These are phyloP conservation scores for Wallacemonas rigidus DNA, from an alignment of 208 protist genomes.

Conservation along the genomic window DNA sequence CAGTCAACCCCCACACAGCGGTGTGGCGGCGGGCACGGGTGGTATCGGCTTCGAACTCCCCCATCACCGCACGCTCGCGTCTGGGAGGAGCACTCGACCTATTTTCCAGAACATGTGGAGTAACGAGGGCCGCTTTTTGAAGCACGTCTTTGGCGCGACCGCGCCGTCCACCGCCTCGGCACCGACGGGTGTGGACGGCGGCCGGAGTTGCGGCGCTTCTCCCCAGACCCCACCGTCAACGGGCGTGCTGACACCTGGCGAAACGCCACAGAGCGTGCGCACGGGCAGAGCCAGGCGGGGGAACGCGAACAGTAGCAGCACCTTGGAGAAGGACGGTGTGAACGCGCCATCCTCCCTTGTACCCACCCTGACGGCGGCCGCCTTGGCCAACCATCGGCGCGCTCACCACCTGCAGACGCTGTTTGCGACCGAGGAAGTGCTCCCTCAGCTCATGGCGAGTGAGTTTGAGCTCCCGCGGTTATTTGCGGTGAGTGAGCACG, in stretches of 20 bases:
- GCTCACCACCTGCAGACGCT: constrained; percentile 19
- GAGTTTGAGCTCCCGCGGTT: constrained; percentile 8
- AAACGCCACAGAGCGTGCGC: not conserved
- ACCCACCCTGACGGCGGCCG: not conserved
- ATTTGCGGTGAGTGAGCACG: not conserved
- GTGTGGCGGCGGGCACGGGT: not conserved
- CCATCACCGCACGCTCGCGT: constrained; percentile 1
- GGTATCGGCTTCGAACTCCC: constrained; percentile 6
- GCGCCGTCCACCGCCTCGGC: not conserved
- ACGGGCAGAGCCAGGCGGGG: not conserved
- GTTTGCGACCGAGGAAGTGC: constrained; percentile 21
- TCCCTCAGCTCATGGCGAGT: constrained; percentile 1
- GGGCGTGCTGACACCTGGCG: too few relatives aligned
- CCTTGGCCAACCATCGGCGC: not conserved
- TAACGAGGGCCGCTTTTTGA: constrained; percentile 33
- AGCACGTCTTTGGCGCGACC: constrained; percentile 17
- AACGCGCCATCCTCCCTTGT: not conserved
- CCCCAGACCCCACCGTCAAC: constrained; percentile 2
- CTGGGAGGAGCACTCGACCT: not conserved
- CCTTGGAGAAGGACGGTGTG: not conserved
- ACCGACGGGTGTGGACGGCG: too few relatives aligned
- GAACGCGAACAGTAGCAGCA: not conserved
- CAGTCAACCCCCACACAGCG: not conserved
- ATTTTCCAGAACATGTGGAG: constrained; percentile 35
- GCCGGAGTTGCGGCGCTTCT: not conserved